Base-by-base conservation (phyloP, 228 moss, liverwort and hornwort species). In the Sphagnum fallax region DNA sequence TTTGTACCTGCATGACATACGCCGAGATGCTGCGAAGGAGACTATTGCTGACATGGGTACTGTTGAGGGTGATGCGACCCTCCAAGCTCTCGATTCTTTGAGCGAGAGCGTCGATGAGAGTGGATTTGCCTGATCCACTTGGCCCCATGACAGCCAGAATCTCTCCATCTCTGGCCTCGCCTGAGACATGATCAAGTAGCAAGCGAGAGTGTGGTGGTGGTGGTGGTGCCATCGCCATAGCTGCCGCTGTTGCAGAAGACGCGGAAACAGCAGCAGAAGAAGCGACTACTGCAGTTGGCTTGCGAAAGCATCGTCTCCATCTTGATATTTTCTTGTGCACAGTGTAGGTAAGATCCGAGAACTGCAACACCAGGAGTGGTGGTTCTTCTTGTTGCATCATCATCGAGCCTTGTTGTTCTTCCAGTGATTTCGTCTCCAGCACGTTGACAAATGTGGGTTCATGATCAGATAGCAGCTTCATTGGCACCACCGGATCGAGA, bases 81-180 rank as follows among this genome's bases (percentile, higher is more conserved):
- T 82, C 79, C 62, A 91, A 81, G 53, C 83, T 79, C 49, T 83
- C 86, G 59, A 95, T 89, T 49, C 90, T 65, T 66, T 88, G 90
- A 4, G 95, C 92, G 52, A 95, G 90, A 4, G 95, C 92, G 73
- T 95, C 95, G 10, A 92, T 92, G 18, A 95, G 80, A 0, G 95
- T 95, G 50, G 88, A 89, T 65, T 95, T 95, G 3, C 89, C 89
- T 4, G 90, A 92, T 11, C 95, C 95, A 69, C 95, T 95, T 4
- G 92, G 90, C 49, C 92, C 95, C 90, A 95, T 95, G 71, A 95
- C 87, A 53, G 95, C 95, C 72, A 95, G 73, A 73, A 95, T 81
- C 60, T 95, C 95, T 10, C 89, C 92, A 65, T 94, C 91, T 48
- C 91, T 75, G 50, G 91, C 94, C 68, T 89, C 94, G 48, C 91